Evolutionary conservation across 225 moss, liverwort and hornwort species (phyloP).

Genomic region (Bryum argenteum): DNA sequence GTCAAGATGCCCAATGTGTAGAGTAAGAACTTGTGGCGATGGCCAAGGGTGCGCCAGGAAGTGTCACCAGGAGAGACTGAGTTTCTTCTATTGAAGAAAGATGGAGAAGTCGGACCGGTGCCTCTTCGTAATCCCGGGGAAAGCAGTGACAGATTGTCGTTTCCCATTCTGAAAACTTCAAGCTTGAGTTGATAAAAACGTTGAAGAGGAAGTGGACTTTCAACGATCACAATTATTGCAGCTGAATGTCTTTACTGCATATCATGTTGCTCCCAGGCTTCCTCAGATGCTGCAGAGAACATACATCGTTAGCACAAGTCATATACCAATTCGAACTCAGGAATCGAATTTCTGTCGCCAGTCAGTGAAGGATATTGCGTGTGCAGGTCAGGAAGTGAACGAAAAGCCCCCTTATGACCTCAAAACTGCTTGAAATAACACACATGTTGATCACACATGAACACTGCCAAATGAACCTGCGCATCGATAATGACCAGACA

Average conservation of each 20-base stretch:
- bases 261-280: slow-evolving; percentile 24
- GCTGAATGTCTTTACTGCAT: slow-evolving; percentile 27
- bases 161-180: slow-evolving; percentile 42
- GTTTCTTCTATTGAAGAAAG: slow-evolving; percentile 29
- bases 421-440: no score
- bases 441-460: no score
- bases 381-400: not conserved
- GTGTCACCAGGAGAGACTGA: slow-evolving; percentile 39
- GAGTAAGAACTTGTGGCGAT: slow-evolving; percentile 67
- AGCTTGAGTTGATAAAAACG: slow-evolving; percentile 7
- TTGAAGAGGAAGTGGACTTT: slow-evolving; percentile 2
- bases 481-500: not conserved
- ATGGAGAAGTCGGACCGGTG: slow-evolving; percentile 37
- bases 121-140: slow-evolving; percentile 54
- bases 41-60: slow-evolving; percentile 53
- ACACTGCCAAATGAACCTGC: not conserved
- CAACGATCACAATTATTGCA: slow-evolving; percentile 17
- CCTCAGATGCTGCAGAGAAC: slow-evolving; percentile 18
- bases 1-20: slow-evolving; percentile 51
- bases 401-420: no score
- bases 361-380: not conserved
- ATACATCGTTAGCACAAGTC: slow-evolving; percentile 2
- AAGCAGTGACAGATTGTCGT: slow-evolving; percentile 36
- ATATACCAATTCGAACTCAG: no score
- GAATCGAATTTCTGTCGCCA: not conserved